These are phyloP conservation scores for Amaranthus hypochondriacus DNA, from an alignment of 148 eudicot genomes.

Conservation along the genomic window DNA sequence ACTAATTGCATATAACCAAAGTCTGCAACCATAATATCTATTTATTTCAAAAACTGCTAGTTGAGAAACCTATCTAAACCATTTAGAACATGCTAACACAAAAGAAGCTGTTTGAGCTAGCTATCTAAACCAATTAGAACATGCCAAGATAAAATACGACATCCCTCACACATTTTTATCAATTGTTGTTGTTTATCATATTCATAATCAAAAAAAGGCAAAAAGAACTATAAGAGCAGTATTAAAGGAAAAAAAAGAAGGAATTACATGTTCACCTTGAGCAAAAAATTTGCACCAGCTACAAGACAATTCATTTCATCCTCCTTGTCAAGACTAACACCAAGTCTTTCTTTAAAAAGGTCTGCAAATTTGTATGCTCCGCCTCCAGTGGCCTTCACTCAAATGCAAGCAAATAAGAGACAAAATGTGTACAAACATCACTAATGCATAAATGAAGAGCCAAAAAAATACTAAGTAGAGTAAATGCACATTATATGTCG, in stretches of 20 bases:
- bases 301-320: constrained; percentile 95
- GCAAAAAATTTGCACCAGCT: constrained; percentile 90
- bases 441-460: not conserved
- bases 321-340: constrained; percentile 93
- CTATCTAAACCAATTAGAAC: not conserved
- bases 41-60: no score
- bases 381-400: constrained; percentile 94
- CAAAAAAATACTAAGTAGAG: not conserved
- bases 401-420: constrained; percentile 26
- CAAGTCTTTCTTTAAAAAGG: constrained; percentile 92
- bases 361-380: constrained; percentile 93
- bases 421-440: not conserved
- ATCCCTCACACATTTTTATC: not conserved
- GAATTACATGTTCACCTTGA: constrained; percentile 53
- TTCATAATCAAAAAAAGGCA: not conserved
- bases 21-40: no score
- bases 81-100: not conserved
- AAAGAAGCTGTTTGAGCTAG: not conserved
- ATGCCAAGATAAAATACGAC: not conserved
- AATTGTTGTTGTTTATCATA: not conserved
- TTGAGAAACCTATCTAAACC: no score
- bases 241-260: not conserved
- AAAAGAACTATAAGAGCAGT: not conserved
- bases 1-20: no score
- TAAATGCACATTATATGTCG: not conserved